phyloP scores from a whole-genome alignment of 1,139 yeast genomes.

The Saccharomyces hybrid region DNA sequence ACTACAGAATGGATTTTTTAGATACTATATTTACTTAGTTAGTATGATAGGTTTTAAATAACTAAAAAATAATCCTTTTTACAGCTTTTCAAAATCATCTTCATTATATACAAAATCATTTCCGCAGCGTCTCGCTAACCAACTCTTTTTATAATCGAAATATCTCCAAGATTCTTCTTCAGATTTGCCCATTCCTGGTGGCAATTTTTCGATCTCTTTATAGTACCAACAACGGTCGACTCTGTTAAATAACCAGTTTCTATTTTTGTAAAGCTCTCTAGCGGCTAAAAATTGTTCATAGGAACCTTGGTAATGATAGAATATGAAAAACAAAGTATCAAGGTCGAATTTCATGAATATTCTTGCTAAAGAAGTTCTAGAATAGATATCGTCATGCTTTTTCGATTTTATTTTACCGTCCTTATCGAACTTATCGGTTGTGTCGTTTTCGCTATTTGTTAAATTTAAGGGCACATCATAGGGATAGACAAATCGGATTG shows the following conservation, averaged over 20 bases:
- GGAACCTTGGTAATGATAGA: slow-evolving; percentile 66
- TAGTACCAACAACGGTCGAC: slow-evolving; percentile 79
- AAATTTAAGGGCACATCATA: slow-evolving; percentile 33
- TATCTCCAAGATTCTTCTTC: slow-evolving; percentile 64
- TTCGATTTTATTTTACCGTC: slow-evolving; percentile 7
- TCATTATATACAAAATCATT: slow-evolving; percentile 34
- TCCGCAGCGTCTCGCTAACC: slow-evolving; percentile 66
- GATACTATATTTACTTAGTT: not conserved
- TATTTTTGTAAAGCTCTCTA: slow-evolving; percentile 56
- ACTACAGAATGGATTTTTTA: not conserved
- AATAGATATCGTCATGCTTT: slow-evolving; percentile 25
- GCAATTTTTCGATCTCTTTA: slow-evolving; percentile 47
- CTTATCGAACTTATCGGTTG: slow-evolving; percentile 2
- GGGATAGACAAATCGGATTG: slow-evolving; percentile 35
- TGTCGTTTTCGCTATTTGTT: slow-evolving; percentile 4
- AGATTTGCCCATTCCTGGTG: slow-evolving; percentile 34
- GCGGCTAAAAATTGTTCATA: slow-evolving; percentile 79
- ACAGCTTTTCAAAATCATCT: slow-evolving; percentile 51
- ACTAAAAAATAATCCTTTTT: not conserved
- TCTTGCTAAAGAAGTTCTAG: slow-evolving; percentile 33
- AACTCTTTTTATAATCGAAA: slow-evolving; percentile 84
- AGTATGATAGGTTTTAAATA: not conserved
- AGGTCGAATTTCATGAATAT: slow-evolving; percentile 69
- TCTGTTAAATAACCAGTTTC: slow-evolving; percentile 86
- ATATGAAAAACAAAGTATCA: slow-evolving; percentile 86